Evolutionary conservation across 805 yeast species (phyloP), one percentile per base, ranked within the genome.

Genomic region (Ogataea dorogensis): DNA sequence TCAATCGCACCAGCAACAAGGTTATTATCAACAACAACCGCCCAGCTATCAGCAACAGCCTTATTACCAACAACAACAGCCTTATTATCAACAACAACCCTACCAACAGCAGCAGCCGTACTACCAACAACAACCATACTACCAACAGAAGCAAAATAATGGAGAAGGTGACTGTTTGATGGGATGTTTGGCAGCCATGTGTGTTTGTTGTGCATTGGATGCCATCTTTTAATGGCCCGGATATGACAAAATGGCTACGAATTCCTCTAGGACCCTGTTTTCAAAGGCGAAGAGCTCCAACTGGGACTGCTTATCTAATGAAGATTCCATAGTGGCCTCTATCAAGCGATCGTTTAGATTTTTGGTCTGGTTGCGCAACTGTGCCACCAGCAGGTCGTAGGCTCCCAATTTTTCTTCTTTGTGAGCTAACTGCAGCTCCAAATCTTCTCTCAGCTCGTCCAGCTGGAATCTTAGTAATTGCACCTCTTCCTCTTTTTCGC

Each of bases 141-240:
- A 41, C 40, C 76, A 71, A 44, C 76, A 70, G 44, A 66, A 57
- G 27, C 65, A 68, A 6, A 66, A 58, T 21, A 47, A 47, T 20
- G 51, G 52, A 15, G 64, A 62, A 31, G 63, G 62, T 36, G 54
- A 56, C 8, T 75, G 79, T 57, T 58, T 72, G 48, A 58, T 71
- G 49, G 79, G 72, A 9, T 74, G 79, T 61, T 52, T 75, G 28
- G 78, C 74, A 15, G 77, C 74, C 16, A 38, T 73, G 54, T 75
- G 80, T 68, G 44, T 74, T 41, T 75, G 81, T 52, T 73, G 76
- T 53, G 69, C 79, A 17, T 47, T 75, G 40, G 79, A 74, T 49
- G 68, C 75, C 37, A 34, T 75, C 12, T 69, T 73, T 45, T 74
- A 58, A 53, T 24, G 40, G 33, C 7, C 24, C 23, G 17, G 32